Evolutionary conservation across 768 basidiomycete genomes (phyloP), one percentile per base, ranked within the genome.

Genomic region (Psilocybe subaeruginosa): DNA sequence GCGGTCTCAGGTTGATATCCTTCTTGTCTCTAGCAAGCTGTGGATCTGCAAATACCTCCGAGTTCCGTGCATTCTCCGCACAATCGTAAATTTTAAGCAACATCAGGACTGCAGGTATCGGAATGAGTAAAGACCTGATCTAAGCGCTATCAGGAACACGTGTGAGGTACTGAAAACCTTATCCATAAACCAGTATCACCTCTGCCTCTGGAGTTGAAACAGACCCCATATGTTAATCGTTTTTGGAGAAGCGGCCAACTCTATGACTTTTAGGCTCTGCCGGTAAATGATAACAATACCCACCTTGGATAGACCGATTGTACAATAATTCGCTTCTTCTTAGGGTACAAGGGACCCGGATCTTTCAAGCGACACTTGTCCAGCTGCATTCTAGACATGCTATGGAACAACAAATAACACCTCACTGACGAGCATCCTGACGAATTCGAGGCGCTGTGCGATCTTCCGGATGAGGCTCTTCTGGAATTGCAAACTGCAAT

Each of bases 351-450:
- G 41, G 41, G 5, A 12, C 5, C 41, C 41, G 1, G 41, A 43
- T 43, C n/a, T 43, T 43, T n/a, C 14, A 43, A 16, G n/a, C n/a
- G 14, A 43, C 6, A 43, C 14, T 12, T 5, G 41, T 14, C 37
- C 45, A 46, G 41, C 35, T 37, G n/a, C 45, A 27, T 14, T 27
- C 48, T 11, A 29, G 23, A 8, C 11, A 23, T 30, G 11, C 47
- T 39, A 53, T 56, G 58, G 43, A 63, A 52, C 3, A 47, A 14
- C 62, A 60, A 63, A 52, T 5, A 47, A 14, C 62, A 60, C 29
- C 51, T 53, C 41, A 59, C 43, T 27, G 50, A 64, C n/a, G 54
- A 56, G 41, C 62, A 64, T n/a, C 39, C 48, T 8, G 46, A 51
- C 5, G 62, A 59, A 30, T 33, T 35, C 43, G 54, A 48, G 27